Percentiles rank a stretch among this genome's conserved stretches.
These are phyloP conservation scores for Pilasporangium apinafurcum DNA, from an alignment of 352 stramenopile genomes.

Conservation along the genomic window DNA sequence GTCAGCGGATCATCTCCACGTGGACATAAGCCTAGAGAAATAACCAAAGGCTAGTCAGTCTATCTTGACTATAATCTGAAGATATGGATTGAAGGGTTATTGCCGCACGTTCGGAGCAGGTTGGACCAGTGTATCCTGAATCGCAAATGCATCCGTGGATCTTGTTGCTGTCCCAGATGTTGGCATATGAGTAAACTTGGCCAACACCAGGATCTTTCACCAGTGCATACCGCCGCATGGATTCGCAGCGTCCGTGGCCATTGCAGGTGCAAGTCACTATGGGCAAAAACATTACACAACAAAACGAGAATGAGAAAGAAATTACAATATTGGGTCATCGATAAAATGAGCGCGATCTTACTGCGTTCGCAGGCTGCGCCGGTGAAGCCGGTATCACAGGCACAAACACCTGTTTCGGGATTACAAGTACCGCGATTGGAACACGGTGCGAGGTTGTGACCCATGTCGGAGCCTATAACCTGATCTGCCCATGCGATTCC, in stretches of 20 bases:
- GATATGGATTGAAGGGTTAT: not conserved
- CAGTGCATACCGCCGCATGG: conserved; percentile 51
- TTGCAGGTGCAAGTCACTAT: conserved; percentile 72
- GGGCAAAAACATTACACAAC: not conserved
- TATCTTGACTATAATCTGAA: not conserved
- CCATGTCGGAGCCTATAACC: conserved; percentile 43
- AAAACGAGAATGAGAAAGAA: not conserved
- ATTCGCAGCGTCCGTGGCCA: conserved; percentile 72
- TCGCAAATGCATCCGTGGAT: conserved; percentile 87
- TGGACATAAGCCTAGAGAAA: conserved; percentile 54
- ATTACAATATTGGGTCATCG: not conserved
- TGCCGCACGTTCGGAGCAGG: conserved; percentile 54
- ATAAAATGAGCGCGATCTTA: conserved; percentile 15
- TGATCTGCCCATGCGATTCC: conserved; percentile 67
- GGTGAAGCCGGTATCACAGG: conserved; percentile 66
- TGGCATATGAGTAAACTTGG: conserved; percentile 39
- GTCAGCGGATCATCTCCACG: conserved; percentile 84
- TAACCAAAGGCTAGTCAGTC: not conserved
- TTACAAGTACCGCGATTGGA: conserved; percentile 80
- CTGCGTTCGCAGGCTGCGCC: conserved; percentile 73
- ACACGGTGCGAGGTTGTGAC: conserved; percentile 85
- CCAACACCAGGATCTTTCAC: conserved; percentile 57
- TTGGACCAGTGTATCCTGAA: conserved; percentile 59
- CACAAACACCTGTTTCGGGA: conserved; percentile 44
- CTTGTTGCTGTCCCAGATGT: conserved; percentile 81